phyloP scores from a whole-genome alignment of 495 filamentous ascomycete genomes.

The Neurospora sp. region DNA sequence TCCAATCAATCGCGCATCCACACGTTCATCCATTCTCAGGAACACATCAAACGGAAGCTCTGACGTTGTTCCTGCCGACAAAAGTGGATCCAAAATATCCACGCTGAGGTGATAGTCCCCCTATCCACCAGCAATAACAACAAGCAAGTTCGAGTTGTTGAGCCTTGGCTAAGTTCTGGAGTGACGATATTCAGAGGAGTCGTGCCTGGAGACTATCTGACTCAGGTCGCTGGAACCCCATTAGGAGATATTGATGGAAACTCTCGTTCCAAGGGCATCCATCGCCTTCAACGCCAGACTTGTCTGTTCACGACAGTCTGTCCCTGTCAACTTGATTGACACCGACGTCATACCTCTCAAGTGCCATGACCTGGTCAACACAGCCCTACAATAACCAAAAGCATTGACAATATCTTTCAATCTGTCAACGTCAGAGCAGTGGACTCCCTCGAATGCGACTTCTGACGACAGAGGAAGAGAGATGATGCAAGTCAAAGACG shows the following conservation, averaged over 20 bases:
- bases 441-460: neutral
- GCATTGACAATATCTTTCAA: neutral
- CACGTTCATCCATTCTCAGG: neutral
- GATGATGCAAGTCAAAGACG: neutral
- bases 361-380: neutral
- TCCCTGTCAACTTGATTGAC: neutral
- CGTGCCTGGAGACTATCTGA: neutral
- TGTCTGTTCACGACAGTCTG: neutral
- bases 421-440: neutral
- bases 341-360: neutral
- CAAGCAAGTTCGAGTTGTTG: neutral
- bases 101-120: neutral
- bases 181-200: neutral
- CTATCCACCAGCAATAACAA: neutral
- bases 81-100: neutral
- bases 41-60: neutral
- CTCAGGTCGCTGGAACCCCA: neutral
- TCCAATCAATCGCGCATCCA: neutral
- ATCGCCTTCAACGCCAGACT: neutral
- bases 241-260: neutral
- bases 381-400: neutral
- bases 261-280: neutral
- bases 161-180: neutral
- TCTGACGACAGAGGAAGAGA: neutral
- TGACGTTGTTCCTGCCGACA: neutral